Base-by-base conservation (phyloP, 2,329 filamentous ascomycete genomes). In the Emergomyces orientalis region DNA sequence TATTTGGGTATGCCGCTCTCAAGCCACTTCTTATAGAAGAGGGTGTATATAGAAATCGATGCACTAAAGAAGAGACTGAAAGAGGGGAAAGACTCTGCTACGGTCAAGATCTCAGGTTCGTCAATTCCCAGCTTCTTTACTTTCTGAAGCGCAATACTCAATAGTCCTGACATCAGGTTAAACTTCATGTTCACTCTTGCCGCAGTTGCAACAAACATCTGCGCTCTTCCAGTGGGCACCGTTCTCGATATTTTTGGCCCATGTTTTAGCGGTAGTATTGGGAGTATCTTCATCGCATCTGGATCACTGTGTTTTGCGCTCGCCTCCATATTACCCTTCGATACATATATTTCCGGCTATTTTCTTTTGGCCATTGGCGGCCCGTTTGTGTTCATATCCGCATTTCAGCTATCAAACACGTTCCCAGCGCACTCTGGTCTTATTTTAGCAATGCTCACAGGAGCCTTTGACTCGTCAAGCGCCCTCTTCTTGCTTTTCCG, bases 111-210 rank as follows among this genome's bases (percentile, higher is more conserved):
- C 72, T 85, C 62, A 73, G 80, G 77, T 80, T 71, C n/a, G 69
- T 67, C 39, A 49, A 30, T 37, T 22, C 19, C 22, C 32, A 6
- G 13, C 22, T 51, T 51, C 43, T 39, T 17, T 43, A 19, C 34
- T 49, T 59, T 52, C 34, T 27, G 49, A 3, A 17, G 30, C 27
- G 27, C 17, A 30, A 17, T 45, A 64, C 61, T 54, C 30, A 64
- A 27, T 55, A n/a, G 17, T 22, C 6, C n/a, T 11, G n/a, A 17
- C n/a, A 45, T 25, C 60, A 81, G 80, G 64, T 82, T 96, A 63
- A 96, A 96, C 73, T 79, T 96, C 67, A 96, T 96, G 89, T 96
- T 96, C 79, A 95, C 91, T 6, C 83, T 91, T 49, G 91, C 91
- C 14, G 91, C 91, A 17, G 91, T 96, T 11, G 88, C 85, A 7